Evolutionary conservation across 306 rosid species (phyloP), one percentile per base, ranked within the genome.

Genomic region (Fagus crenata): DNA sequence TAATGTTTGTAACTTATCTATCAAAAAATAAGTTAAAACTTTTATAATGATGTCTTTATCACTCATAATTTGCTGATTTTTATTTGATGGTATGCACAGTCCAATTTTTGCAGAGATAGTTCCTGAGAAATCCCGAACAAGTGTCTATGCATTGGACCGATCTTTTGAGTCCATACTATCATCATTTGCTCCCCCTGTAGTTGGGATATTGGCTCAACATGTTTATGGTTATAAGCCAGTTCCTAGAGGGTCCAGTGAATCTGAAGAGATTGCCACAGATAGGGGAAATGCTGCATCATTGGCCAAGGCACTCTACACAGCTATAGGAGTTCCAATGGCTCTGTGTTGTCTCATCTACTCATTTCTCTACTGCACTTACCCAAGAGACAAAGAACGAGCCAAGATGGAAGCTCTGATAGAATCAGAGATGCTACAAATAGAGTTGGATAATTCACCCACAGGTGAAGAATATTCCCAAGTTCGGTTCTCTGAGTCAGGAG

Each of bases 81-180:
- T 53, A 60, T 73, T 77, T 9, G 61, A 13, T 78, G 83, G 86
- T 73, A 81, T 51, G 67, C 53, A 81, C 82, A 92, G 97, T 88
- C 99, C 97, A 69, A 95, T 95, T 83, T 95, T 92, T 71, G 99
- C 99, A 67, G 99, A 92, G 89, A 92, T 95, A 77, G 97, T 95
- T 78, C 99, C 99, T 7, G 97, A 90, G 90, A 92, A 77, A 73
- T 49, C 96, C 35, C 87, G 99, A 69, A 92, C 99, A 39, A 92
- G 85, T 75, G 97, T 95, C 58, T 95, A 95, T 61, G 99, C 99
- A 1, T 60, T 95, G 86, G 99, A 95, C 79, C 82, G 97, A 35
- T 88, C 97, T 14, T 86, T 92, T 4, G 99, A 95, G 89, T 90
- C 97, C 32, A 77, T 89, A 76, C 85, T 95, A 39, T 92, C 97